A percentile compares a stretch with the other conserved stretches of the same genome.
Evolutionary conservation across 495 filamentous ascomycete genomes (phyloP).

Genomic region (Xylaria nigripes): DNA sequence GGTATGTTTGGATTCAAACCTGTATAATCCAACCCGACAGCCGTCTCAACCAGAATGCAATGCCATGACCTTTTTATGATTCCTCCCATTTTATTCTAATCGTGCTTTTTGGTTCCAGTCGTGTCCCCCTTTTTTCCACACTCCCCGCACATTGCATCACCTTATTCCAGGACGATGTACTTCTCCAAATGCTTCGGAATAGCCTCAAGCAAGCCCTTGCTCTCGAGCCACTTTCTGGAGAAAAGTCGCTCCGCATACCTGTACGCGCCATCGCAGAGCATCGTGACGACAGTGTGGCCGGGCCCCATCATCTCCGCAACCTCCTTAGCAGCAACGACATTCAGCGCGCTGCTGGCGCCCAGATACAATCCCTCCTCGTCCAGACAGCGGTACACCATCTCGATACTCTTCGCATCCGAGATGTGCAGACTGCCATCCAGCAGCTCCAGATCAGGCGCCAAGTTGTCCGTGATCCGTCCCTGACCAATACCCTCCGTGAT

Average conservation of each 20-base stretch:
- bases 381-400: slow-evolving; percentile 95
- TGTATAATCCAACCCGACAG: too few species aligned
- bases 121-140: too few species aligned
- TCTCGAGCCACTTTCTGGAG: slow-evolving; percentile 76
- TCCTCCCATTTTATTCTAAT: background rate
- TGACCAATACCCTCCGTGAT: slow-evolving; percentile 99
- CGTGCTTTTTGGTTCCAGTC: background rate
- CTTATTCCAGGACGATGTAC: slow-evolving; percentile 82
- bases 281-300: slow-evolving; percentile 85
- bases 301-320: slow-evolving; percentile 83
- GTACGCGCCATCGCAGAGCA: slow-evolving; percentile 92
- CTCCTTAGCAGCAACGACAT: slow-evolving; percentile 92
- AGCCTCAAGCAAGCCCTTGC: slow-evolving; percentile 72
- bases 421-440: slow-evolving; percentile 83
- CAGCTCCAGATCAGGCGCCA: slow-evolving; percentile 73
- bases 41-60: background rate
- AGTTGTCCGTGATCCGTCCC: slow-evolving; percentile 91
- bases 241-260: slow-evolving; percentile 92
- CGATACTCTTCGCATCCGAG: slow-evolving; percentile 86
- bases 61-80: background rate
- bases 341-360: slow-evolving; percentile 86
- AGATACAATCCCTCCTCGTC: slow-evolving; percentile 96
- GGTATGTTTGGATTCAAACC: too few species aligned
- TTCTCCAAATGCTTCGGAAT: slow-evolving; percentile 79
- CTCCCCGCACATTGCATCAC: background rate